phyloP scores from a whole-genome alignment of 2,329 filamentous ascomycete genomes.

The Karstenula rhodostoma region DNA sequence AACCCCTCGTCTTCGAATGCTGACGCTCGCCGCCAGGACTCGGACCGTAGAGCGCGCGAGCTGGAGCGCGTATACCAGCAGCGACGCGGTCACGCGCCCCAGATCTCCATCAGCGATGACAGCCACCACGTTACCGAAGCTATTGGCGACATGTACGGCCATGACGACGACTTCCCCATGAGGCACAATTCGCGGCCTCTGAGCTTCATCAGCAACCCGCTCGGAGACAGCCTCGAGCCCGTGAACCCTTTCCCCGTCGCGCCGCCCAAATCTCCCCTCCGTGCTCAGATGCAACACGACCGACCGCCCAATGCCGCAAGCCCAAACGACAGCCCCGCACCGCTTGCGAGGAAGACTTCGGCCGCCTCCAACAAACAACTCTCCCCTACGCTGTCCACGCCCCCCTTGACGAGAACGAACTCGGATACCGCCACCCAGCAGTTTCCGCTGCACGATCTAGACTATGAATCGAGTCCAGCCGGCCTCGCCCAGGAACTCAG shows the following conservation, averaged over 20 bases:
- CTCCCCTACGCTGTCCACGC: slow-evolving; percentile 53
- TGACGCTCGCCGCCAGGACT: slow-evolving; percentile 46
- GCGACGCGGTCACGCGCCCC: slow-evolving; percentile 66
- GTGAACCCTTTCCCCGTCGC: slow-evolving; percentile 49
- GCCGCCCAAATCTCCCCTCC: slow-evolving; percentile 53
- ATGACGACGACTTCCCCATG: slow-evolving; percentile 69
- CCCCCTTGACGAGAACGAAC: slow-evolving; percentile 48
- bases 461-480: slow-evolving; percentile 88
- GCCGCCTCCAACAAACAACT: slow-evolving; percentile 30
- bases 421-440: slow-evolving; percentile 62
- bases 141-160: slow-evolving; percentile 89
- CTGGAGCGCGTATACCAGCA: slow-evolving; percentile 59
- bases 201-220: slow-evolving; percentile 73
- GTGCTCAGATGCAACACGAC: slow-evolving; percentile 47
- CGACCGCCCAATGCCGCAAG: slow-evolving; percentile 22
- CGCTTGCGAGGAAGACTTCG: slow-evolving; percentile 25
- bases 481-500: slow-evolving; percentile 91
- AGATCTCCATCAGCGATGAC: slow-evolving; percentile 81
- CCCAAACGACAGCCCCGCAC: slow-evolving; percentile 29
- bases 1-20: slow-evolving; percentile 26
- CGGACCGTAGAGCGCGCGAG: slow-evolving; percentile 52
- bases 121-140: slow-evolving; percentile 94
- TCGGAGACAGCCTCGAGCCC: slow-evolving; percentile 57
- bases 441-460: slow-evolving; percentile 80
- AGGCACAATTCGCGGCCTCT: slow-evolving; percentile 71